phyloP scores from a whole-genome alignment of 192 early-diverging fungal species.

The Backusella westeae region DNA sequence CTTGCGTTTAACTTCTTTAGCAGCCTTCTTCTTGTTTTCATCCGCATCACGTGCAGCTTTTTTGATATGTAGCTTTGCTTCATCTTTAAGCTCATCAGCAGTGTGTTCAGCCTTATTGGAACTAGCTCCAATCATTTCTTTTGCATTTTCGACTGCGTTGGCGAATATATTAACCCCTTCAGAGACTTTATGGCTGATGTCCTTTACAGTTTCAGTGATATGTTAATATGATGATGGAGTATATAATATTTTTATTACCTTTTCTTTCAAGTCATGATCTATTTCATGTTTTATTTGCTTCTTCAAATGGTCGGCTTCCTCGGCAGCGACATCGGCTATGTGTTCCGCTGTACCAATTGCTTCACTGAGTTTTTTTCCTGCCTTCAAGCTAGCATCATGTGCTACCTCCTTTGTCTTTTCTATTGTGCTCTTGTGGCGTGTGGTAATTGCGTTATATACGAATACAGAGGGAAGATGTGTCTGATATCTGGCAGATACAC shows the following conservation, averaged over 20 bases:
- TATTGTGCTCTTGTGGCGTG: not conserved
- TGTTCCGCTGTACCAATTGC: not conserved
- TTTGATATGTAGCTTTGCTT: not conserved
- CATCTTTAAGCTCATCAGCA: slow-evolving; percentile 1
- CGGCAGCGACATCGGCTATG: not conserved
- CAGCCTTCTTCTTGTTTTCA: slow-evolving; percentile 1
- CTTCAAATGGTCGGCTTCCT: not conserved
- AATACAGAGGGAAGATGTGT: not conserved
- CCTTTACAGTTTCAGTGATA: slow-evolving; percentile 22
- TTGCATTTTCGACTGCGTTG: slow-evolving; percentile 18
- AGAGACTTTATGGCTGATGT: slow-evolving; percentile 23
- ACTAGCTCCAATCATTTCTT: slow-evolving; percentile 19
- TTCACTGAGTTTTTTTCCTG: not conserved
- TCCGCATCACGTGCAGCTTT: not conserved
- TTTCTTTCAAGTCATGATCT: not conserved
- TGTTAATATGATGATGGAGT: not conserved
- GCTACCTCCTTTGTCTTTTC: not conserved
- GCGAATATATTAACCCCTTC: slow-evolving; percentile 9
- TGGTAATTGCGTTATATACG: not conserved
- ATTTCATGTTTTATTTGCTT: not conserved
- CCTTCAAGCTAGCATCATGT: not conserved
- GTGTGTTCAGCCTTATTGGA: slow-evolving; percentile 16
- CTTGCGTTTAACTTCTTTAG: not conserved
- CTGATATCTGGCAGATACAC: not conserved
- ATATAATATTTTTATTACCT: not conserved